Conservation (phyloP, 345 rosid species). For the Rhodomyrtus tomentosa region DNA sequence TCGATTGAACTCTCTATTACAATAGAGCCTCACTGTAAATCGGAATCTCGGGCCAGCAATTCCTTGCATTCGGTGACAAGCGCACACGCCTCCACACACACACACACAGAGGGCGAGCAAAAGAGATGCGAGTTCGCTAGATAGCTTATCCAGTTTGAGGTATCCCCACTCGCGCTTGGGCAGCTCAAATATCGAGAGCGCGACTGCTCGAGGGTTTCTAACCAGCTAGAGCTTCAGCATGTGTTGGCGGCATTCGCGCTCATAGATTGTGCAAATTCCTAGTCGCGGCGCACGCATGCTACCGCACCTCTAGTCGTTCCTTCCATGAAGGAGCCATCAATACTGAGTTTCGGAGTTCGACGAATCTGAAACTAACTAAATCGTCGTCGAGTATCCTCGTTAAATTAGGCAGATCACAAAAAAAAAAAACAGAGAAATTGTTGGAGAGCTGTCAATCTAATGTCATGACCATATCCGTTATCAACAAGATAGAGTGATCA, state of each 20-base stretch:
- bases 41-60: not conserved
- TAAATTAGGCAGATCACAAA: not conserved
- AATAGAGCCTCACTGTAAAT: not conserved
- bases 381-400: not conserved
- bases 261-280: not conserved
- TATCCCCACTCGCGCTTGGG: not conserved
- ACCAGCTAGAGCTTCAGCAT: fast-evolving
- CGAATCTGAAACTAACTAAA: not conserved
- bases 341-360: not conserved
- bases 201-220: not conserved
- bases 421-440: not conserved
- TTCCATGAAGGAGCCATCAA: not conserved
- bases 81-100: too few relatives aligned
- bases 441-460: not conserved
- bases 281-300: not conserved
- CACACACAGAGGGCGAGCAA: too few relatives aligned
- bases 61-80: not conserved
- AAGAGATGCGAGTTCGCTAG: not conserved
- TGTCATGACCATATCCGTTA: not conserved
- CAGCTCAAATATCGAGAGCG: not conserved
- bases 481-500: not conserved
- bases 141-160: not conserved
- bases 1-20: not conserved
- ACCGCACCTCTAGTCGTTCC: not conserved
- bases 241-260: not conserved